phyloP scores from a whole-genome alignment of 768 basidiomycete species.

The Naganishia randhawae region DNA sequence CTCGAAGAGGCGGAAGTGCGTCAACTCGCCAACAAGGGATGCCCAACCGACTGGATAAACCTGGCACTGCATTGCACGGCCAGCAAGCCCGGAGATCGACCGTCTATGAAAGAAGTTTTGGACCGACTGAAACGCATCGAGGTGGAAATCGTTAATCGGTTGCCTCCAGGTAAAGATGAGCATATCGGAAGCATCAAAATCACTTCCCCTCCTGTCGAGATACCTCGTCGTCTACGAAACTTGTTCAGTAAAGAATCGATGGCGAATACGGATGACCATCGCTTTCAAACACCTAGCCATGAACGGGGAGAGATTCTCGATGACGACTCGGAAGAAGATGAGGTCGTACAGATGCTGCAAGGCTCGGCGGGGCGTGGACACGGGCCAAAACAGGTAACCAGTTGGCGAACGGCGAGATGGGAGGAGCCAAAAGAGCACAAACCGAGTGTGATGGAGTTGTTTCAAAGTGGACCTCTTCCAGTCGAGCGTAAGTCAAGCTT shows the following conservation, averaged over 20 bases:
- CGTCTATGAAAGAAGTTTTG: constrained; percentile 74
- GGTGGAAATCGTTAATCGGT: constrained; percentile 68
- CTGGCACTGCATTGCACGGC: constrained; percentile 75
- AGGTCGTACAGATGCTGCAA: constrained; percentile 38
- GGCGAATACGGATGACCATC: neutral
- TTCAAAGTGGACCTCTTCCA: constrained; percentile 39
- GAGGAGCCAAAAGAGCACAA: constrained; percentile 34
- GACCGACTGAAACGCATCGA: constrained; percentile 75
- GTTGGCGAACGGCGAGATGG: constrained; percentile 51
- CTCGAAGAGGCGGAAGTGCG: constrained; percentile 73
- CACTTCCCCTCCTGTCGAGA: constrained; percentile 50
- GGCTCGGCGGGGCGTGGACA: constrained; percentile 36
- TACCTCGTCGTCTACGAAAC: constrained; percentile 26
- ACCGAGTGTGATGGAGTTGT: constrained; percentile 37
- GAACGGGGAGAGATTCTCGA: constrained; percentile 17
- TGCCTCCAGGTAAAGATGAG: constrained; percentile 63
- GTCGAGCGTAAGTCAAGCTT: neutral
- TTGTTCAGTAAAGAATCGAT: constrained; percentile 22
- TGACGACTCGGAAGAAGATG: constrained; percentile 36
- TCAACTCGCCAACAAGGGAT: constrained; percentile 64
- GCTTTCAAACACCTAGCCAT: neutral
- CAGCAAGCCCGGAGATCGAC: constrained; percentile 64
- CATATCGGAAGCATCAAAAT: constrained; percentile 84
- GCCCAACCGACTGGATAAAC: constrained; percentile 70
- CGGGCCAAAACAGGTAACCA: constrained; percentile 29